Conservation (phyloP, 371 early-diverging fungal genomes). For the Actinomortierella ambigua region DNA sequence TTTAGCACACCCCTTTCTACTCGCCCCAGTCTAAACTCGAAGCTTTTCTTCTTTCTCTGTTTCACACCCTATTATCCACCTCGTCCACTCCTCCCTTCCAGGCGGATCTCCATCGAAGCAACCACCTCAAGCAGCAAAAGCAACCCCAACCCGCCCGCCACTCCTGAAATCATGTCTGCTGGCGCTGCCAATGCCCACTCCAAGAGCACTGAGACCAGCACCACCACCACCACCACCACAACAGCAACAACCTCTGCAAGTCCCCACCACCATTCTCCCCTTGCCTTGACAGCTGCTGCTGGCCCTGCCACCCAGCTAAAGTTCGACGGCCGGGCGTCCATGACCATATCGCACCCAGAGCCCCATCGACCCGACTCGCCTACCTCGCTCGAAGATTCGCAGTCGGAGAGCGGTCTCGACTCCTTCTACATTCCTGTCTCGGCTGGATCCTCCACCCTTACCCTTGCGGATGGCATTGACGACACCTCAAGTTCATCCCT, state of each 20-base stretch:
- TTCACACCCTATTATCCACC: no score
- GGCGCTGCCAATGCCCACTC: neutral
- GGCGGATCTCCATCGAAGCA: neutral
- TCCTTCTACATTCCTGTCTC: neutral
- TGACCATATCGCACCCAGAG: slow-evolving; percentile 1
- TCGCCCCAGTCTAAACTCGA: no score
- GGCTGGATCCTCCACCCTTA: no score
- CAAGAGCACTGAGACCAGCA: neutral
- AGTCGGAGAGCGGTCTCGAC: slow-evolving; percentile 34
- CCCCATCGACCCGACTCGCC: slow-evolving; percentile 36
- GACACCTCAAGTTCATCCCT: no score
- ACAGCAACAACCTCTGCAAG: neutral
- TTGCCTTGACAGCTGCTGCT: neutral
- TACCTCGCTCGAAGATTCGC: slow-evolving; percentile 41
- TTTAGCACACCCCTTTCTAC: no score
- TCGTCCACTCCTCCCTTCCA: neutral
- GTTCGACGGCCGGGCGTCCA: neutral
- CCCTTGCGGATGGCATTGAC: no score
- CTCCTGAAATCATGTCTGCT: no score
- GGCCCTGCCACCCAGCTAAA: neutral
- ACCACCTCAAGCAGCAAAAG: neutral
- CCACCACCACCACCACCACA: neutral
- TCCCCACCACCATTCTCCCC: neutral
- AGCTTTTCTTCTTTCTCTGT: no score
- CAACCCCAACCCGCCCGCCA: no score